Evolutionary conservation across 192 early-diverging fungal genomes (phyloP), one percentile per base, ranked within the genome.

Genomic region (Coemansia sp.): DNA sequence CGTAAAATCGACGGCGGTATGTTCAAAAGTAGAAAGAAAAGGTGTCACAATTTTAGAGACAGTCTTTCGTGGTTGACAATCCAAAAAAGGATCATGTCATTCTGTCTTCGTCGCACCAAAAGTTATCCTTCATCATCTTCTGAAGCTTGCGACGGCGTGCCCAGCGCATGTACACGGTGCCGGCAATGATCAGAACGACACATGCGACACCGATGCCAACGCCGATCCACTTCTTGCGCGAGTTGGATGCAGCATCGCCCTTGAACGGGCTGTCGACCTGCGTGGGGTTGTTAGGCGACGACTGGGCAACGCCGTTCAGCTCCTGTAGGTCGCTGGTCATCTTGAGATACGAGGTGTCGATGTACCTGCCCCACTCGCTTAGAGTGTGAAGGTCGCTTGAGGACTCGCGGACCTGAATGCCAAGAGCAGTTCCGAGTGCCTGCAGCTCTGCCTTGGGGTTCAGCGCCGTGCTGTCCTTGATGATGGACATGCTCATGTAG

Each of bases 191-290:
- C 22, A 72, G 39, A 34, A 79, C 55, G 5, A 54, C 71, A 27
- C 61, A 60, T 32, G 62, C 65, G 6, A 79, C 65, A 23, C 54
- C 71, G 27, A 79, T 72, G 1, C 76, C 76, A 36, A 79, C 62
- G 10, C 71, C 71, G 16, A 79, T 79, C 76, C 76, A 79, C 71
- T 70, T 79, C 60, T 65, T 67, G 45, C 69, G 70, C 64, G 76
- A 72, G 57, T 61, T 61, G 16, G 76, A 79, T 36, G 50, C 66
- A 5, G 47, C 45, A 35, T 65, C 52, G 42, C 71, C 60, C 63
- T 69, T 62, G 56, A 73, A 67, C 10, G 76, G 76, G 29, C 67
- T 79, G 32, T 70, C 71, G 24, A 79, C 71, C 53, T 79, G 76
- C 28, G 57, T 72, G 14, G 76, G 76, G 56, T 61, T 63, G 55